Conservation (phyloP, 345 rosid species). For the Populus ilicifolia region DNA sequence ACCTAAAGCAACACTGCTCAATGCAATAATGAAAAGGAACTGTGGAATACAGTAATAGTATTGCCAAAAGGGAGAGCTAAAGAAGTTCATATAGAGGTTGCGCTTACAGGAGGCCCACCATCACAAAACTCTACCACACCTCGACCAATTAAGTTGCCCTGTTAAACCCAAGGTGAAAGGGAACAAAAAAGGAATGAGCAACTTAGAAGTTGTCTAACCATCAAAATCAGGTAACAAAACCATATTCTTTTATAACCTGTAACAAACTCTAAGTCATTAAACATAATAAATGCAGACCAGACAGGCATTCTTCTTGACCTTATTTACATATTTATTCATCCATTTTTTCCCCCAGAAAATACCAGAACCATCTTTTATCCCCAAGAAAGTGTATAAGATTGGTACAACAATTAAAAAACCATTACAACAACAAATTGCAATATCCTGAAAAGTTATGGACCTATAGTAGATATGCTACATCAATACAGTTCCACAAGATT, state of each 20-base stretch:
- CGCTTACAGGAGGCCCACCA: constrained; percentile 69
- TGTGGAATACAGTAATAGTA: neutral
- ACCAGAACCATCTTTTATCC: neutral
- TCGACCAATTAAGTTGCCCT: constrained; percentile 92
- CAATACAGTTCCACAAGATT: neutral
- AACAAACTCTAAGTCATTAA: neutral
- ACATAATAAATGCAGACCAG: neutral
- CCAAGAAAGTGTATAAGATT: neutral
- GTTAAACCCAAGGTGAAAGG: constrained; percentile 14
- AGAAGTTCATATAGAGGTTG: neutral
- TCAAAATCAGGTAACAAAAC: neutral
- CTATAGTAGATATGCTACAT: neutral
- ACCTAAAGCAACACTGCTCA: neutral
- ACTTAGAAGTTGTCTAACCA: neutral
- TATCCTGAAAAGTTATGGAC: neutral
- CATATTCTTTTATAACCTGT: neutral
- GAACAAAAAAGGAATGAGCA: neutral
- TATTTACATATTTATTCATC: neutral
- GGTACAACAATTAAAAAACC: neutral
- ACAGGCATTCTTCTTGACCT: neutral
- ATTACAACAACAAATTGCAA: neutral
- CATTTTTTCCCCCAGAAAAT: neutral
- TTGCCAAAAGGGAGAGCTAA: neutral
- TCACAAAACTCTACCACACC: constrained; percentile 84
- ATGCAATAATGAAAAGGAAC: neutral